Evolutionary conservation across 257 asterid species (phyloP).

Genomic region (Lycium barbarum): DNA sequence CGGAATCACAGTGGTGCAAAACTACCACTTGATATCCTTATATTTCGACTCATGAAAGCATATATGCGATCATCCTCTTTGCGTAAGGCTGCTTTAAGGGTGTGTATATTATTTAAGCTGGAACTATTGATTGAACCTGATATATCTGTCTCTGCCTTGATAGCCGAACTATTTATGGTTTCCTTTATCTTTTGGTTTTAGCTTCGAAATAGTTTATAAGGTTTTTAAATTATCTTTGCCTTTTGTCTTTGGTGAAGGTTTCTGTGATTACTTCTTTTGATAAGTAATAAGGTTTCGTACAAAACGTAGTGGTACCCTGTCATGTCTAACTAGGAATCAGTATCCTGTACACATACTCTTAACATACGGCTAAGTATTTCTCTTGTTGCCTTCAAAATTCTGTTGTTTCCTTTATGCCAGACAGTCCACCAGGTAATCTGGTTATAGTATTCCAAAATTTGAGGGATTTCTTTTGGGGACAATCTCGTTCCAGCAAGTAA

Average conservation of each 20-base stretch:
- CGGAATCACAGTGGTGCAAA: slow-evolving; percentile 43
- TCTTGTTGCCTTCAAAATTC: not conserved
- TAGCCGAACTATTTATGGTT: not conserved
- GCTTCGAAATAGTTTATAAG: slow-evolving; percentile 4
- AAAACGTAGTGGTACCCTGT: not conserved
- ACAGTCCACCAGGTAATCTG: not conserved
- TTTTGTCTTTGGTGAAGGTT: not conserved
- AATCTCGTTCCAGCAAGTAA: not conserved
- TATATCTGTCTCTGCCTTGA: not conserved
- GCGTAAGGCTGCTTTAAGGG: slow-evolving; percentile 81
- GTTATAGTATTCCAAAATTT: not conserved
- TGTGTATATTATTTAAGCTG: slow-evolving; percentile 39
- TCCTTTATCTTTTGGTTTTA: slow-evolving; percentile 26
- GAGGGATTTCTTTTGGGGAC: not conserved
- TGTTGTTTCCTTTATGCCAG: slow-evolving; percentile 9
- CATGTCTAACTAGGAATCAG: slow-evolving; percentile 7
- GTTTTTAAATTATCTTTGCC: not conserved
- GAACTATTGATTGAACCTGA: not conserved
- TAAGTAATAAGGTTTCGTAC: not conserved
- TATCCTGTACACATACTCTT: not conserved
- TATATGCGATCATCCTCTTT: slow-evolving; percentile 72
- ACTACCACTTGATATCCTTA: slow-evolving; percentile 55
- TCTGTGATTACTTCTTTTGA: not conserved
- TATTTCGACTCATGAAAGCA: slow-evolving; percentile 63
- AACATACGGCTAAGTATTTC: not conserved